These are phyloP conservation scores for Lentinula novae-zelandiae DNA, from an alignment of 1,284 basidiomycete genomes.

Conservation along the genomic window DNA sequence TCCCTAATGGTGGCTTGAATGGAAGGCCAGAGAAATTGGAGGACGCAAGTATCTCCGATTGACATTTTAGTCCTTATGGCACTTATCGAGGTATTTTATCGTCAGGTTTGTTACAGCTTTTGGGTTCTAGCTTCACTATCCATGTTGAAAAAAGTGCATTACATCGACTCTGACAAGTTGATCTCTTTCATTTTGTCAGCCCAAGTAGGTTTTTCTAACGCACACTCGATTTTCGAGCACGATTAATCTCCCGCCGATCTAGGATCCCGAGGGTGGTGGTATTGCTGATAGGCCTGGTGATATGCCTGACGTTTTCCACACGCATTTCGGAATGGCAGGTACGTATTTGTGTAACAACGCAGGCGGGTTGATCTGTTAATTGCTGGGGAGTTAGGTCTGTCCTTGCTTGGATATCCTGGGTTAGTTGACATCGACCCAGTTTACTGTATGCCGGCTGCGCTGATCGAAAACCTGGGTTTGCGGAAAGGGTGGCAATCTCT, in stretches of 20 bases:
- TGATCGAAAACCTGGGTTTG: slow-evolving; percentile 70
- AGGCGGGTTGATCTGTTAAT: not conserved
- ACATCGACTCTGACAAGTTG: slow-evolving; percentile 90
- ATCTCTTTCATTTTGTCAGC: slow-evolving; percentile 82
- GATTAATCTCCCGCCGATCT: slow-evolving; percentile 7
- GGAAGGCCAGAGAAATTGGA: slow-evolving; percentile 97
- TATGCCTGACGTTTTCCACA: slow-evolving; percentile 96
- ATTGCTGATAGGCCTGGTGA: slow-evolving; percentile 94
- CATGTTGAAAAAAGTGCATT: slow-evolving; percentile 80
- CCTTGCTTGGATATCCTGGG: slow-evolving; percentile 85
- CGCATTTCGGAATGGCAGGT: slow-evolving; percentile 91
- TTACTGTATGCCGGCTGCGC: slow-evolving; percentile 88
- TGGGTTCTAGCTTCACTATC: slow-evolving; percentile 92
- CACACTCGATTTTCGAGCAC: not conserved
- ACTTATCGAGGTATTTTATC: slow-evolving; percentile 5
- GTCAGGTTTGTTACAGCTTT: slow-evolving; percentile 94
- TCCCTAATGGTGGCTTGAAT: slow-evolving; percentile 92
- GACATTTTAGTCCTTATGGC: not conserved
- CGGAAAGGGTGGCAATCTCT: slow-evolving; percentile 68
- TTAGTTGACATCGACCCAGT: slow-evolving; percentile 87
- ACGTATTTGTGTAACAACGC: slow-evolving; percentile 19
- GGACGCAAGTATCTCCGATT: slow-evolving; percentile 58
- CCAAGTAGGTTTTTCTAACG: slow-evolving; percentile 50
- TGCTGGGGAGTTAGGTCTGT: slow-evolving; percentile 79
- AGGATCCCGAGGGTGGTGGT: slow-evolving; percentile 90